These are phyloP conservation scores for Candida khao-thaluensis DNA, from an alignment of 805 yeast genomes.

Conservation along the genomic window DNA sequence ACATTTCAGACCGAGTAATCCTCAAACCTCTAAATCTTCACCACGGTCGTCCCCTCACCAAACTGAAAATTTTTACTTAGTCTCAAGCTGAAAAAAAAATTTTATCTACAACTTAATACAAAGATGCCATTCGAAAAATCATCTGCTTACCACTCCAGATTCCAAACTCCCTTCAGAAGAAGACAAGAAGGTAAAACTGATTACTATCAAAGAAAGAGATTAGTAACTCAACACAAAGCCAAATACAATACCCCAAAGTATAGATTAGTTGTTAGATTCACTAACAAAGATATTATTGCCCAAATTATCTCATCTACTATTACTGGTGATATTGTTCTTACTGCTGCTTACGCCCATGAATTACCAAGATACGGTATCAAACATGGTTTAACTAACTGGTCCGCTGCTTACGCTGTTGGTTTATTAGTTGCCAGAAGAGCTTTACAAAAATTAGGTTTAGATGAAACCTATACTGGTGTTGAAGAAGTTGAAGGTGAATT, in stretches of 20 bases:
- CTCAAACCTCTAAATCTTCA: not conserved
- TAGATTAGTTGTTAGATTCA: conserved; percentile 99
- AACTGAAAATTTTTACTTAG: conserved; percentile 17
- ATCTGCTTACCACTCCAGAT: conserved; percentile 97
- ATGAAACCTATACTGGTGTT: conserved; percentile 97
- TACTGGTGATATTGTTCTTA: conserved; percentile 92
- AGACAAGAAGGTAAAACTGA: conserved; percentile 99
- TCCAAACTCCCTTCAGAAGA: conserved; percentile 99
- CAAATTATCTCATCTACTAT: conserved; percentile 96
- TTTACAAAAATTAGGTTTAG: conserved; percentile 94
- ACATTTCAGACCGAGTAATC: not conserved
- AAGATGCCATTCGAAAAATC: conserved; percentile 46
- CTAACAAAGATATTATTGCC: conserved; percentile 99
- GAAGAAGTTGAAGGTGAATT: conserved; percentile 99
- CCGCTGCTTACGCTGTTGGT: conserved; percentile 99
- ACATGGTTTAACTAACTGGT: conserved; percentile 99
- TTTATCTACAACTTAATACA: conserved; percentile 2
- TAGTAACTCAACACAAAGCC: conserved; percentile 99
- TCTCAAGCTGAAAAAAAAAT: too few species aligned
- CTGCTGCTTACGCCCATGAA: conserved; percentile 99
- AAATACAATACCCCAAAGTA: conserved; percentile 99
- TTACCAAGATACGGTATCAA: conserved; percentile 95
- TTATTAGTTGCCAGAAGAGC: conserved; percentile 98
- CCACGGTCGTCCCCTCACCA: conserved; percentile 14
- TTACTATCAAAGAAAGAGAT: conserved; percentile 99